Evolutionary conservation across 495 filamentous ascomycete species (phyloP).

Genomic region (Symbiotaphrina buchneri): DNA sequence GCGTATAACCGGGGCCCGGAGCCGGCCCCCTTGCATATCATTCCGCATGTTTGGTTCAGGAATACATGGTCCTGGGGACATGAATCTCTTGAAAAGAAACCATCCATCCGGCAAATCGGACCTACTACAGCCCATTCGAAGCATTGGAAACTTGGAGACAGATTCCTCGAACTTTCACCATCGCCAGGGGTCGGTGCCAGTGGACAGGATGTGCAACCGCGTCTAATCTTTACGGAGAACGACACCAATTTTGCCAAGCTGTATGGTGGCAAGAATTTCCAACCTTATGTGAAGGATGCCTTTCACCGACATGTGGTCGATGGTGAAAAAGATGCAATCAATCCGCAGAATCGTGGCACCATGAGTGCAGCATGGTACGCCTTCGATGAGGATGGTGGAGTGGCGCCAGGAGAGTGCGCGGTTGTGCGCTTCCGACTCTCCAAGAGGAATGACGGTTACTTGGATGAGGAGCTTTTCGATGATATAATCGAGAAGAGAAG

Average conservation of each 20-base stretch:
- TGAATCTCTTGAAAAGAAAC: conserved; percentile 48
- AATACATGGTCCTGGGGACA: conserved; percentile 92
- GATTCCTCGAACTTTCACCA: conserved; percentile 69
- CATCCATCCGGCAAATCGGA: conserved; percentile 37
- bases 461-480: conserved; percentile 86
- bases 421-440: conserved; percentile 86
- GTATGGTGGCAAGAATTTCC: conserved; percentile 52
- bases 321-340: conserved; percentile 55
- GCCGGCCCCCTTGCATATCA: conserved; percentile 71
- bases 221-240: conserved; percentile 82
- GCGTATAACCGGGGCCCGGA: conserved; percentile 91
- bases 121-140: conserved; percentile 47
- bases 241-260: conserved; percentile 68
- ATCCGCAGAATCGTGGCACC: conserved; percentile 59
- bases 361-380: conserved; percentile 83
- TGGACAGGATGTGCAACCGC: conserved; percentile 61
- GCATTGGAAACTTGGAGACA: conserved; percentile 57
- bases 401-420: conserved; percentile 75
- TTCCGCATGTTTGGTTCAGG: conserved; percentile 90
- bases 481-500: conserved; percentile 70
- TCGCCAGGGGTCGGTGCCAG: conserved; percentile 63
- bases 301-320: conserved; percentile 80
- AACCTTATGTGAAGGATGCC: conserved; percentile 81
- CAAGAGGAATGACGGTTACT: conserved; percentile 41
- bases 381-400: conserved; percentile 73